Evolutionary conservation across 2,329 filamentous ascomycete species (phyloP), one percentile per base, ranked within the genome.

Genomic region (Xylaria sp.): DNA sequence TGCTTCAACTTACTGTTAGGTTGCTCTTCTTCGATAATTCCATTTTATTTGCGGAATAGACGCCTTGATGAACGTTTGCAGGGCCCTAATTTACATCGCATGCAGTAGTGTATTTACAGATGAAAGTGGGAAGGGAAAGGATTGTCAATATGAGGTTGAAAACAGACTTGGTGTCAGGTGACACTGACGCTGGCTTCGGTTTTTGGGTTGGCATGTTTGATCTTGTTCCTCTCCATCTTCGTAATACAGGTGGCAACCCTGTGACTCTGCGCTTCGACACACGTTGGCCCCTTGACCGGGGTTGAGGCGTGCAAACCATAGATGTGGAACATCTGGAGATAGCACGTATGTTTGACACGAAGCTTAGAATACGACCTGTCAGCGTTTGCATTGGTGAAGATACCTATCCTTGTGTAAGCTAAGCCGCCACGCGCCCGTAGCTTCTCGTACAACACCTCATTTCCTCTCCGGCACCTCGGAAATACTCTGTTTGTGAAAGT

Each of bases 291-390:
- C 72, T 90, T 90, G 73, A 81, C 77, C 5, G 0, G 86, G 0
- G 87, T 89, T 0, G 88, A 88, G 0, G 81, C 85, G n/a, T 90
- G 88, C 0, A 83, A 80, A 0, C 87, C 87, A 74, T 89, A 89
- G 58, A 85, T 79, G 71, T 83, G 80, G 77, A 86, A 85, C 82
- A 86, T 84, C 73, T 86, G 86, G 39, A 84, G 84, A 58, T 83
- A 86, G 15, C 82, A 28, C 28, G 28, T 28, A 28, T 28, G 28
- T 28, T 81, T 81, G 2, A 80, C 80, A 85, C 87, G 89, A 75
- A 89, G 89, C 2, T 84, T 78, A 73, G 89, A 90, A 0, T 82
- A 80, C 63, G 83, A 81, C n/a, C 81, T 76, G 73, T 89, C 90
- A 2, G 85, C 85, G 15, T 85, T 80, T 0, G 77, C 51, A 34